A percentile compares a stretch with the other conserved stretches of the same genome.
phyloP scores from a whole-genome alignment of 2,329 filamentous ascomycete genomes.

The Aspergillus sojae region DNA sequence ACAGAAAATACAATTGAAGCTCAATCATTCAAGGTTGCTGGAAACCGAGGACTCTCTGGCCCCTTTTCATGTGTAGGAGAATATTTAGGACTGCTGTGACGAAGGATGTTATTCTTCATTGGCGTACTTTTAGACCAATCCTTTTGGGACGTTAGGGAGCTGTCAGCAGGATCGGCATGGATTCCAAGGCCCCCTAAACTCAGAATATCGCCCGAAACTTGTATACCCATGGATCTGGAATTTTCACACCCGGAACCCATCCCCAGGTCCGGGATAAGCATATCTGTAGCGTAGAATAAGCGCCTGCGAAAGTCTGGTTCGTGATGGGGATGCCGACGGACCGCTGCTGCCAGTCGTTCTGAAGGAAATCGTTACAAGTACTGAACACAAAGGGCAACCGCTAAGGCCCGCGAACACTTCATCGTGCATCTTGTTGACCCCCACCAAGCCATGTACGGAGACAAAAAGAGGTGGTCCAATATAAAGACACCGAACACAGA shows the following conservation, averaged over 20 bases:
- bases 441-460: conserved; percentile 16
- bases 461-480: conserved; percentile 10
- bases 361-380: conserved; percentile 2
- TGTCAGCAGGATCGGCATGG: conserved; percentile 1
- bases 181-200: conserved; percentile 3
- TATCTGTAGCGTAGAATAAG: conserved; percentile 29
- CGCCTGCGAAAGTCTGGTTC: conserved; percentile 27
- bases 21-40: neutral
- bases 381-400: conserved; percentile 18
- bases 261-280: conserved; percentile 26
- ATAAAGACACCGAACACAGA: neutral
- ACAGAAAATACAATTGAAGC: neutral
- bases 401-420: conserved; percentile 25
- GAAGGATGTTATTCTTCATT: neutral
- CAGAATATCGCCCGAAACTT: conserved; percentile 1
- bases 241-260: conserved; percentile 11
- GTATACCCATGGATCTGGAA: conserved; percentile 13
- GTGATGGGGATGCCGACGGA: conserved; percentile 20
- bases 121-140: neutral
- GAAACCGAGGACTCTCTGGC: neutral
- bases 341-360: conserved; percentile 19
- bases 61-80: neutral
- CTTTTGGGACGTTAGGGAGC: neutral
- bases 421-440: conserved; percentile 24
- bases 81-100: neutral